These are phyloP conservation scores for Chenopodium formosanum DNA, from an alignment of 148 eudicot species.

Conservation along the genomic window DNA sequence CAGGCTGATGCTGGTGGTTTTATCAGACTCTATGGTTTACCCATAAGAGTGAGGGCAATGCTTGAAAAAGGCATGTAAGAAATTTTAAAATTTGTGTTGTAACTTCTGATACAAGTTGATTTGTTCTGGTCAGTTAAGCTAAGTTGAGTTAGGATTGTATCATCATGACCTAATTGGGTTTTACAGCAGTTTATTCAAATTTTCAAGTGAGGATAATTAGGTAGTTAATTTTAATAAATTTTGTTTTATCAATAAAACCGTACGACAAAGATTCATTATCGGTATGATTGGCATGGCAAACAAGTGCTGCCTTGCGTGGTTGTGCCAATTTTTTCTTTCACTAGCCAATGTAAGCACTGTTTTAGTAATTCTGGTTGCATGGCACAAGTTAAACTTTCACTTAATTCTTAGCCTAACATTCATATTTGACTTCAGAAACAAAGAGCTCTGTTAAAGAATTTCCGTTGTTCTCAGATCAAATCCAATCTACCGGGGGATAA, in stretches of 20 bases:
- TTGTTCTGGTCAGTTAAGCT: background rate
- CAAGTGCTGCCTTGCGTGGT: too few relatives aligned
- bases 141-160: conserved; percentile 2
- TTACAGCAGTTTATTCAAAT: background rate
- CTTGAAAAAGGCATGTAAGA: conserved; percentile 48
- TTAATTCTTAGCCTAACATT: too few relatives aligned
- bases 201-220: background rate
- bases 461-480: background rate
- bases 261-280: background rate
- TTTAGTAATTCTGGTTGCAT: too few relatives aligned
- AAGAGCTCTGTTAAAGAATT: background rate
- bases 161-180: background rate
- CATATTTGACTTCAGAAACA: background rate
- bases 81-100: background rate
- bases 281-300: background rate
- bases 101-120: background rate
- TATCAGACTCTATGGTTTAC: conserved; percentile 76
- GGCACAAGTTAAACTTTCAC: background rate
- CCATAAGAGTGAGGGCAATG: conserved; percentile 86
- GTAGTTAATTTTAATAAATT: background rate
- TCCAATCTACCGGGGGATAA: background rate
- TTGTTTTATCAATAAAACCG: background rate
- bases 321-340: too few relatives aligned
- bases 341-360: too few relatives aligned
- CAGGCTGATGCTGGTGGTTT: conserved; percentile 97